Evolutionary conservation across 139 green algal genomes (phyloP).

Genomic region (Desmodesmus armatus): DNA sequence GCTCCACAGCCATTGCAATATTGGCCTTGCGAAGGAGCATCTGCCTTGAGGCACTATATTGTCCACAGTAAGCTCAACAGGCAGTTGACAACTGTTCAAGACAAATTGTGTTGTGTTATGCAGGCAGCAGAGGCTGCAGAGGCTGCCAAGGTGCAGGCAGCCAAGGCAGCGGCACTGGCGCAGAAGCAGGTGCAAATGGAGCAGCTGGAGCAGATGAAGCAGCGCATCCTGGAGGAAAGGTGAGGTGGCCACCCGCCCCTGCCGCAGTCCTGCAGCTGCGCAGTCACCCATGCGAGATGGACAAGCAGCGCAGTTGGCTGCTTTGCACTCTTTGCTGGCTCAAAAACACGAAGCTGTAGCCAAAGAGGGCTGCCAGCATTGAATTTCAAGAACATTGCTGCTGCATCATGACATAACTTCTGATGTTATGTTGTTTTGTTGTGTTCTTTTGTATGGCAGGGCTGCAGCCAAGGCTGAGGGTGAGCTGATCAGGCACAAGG

Average conservation of each 20-base stretch:
- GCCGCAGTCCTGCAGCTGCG: not conserved
- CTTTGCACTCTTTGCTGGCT: no score
- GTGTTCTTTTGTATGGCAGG: no score
- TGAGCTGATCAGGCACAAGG: conserved; percentile 51
- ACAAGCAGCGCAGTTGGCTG: not conserved
- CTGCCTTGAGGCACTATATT: not conserved
- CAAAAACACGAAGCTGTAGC: no score
- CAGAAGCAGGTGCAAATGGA: conserved; percentile 74
- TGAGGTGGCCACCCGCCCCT: not conserved
- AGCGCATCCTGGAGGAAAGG: conserved; percentile 42
- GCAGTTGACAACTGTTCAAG: no score
- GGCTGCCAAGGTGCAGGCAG: conserved; percentile 63
- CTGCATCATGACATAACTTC: no score
- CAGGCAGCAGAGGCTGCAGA: conserved; percentile 73
- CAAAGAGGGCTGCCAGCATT: no score
- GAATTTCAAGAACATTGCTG: no score
- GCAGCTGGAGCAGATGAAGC: conserved; percentile 76
- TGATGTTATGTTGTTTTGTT: not conserved
- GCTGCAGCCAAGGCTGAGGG: conserved; percentile 49
- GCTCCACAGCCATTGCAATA: not conserved
- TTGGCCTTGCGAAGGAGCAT: not conserved
- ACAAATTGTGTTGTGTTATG: not conserved
- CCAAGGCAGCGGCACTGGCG: conserved; percentile 56
- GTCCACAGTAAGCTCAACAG: no score
- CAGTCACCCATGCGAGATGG: not conserved